Base-by-base conservation (phyloP, 805 yeast species). In the Candida insectorum region DNA sequence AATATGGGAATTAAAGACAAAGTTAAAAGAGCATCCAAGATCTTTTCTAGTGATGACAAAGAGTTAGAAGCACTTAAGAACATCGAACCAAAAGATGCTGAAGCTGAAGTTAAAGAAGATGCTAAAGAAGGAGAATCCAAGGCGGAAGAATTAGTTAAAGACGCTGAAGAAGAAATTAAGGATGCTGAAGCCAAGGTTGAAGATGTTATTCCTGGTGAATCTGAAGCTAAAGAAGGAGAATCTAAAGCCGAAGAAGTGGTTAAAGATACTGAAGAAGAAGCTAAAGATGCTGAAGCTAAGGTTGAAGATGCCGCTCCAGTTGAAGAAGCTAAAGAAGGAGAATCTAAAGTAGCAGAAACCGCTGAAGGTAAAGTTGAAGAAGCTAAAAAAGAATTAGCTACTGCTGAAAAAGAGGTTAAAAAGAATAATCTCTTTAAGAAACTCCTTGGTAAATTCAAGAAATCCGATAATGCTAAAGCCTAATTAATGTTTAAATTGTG, bases 11-110 rank as follows among this genome's bases (percentile, higher is more conserved):
- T 61, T 37, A 59, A 59, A 44, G 63, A 60, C 40, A 61, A 44
- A 48, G 58, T 60, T 34, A 60, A 55, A 52, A 60, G 68, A 56
- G 61, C 60, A 16, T 60, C 66, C 23, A 59, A 51, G 49, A 54
- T 58, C 36, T 61, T 61, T 45, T 36, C 45, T 27, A 44, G 47
- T 23, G 60, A 59, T 28, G 44, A 50, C 7, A 53, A 56, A 44
- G 57, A 57, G 36, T n/a, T 29, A 24, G 26, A 30, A 7, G 29
- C 36, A 24, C 25, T 27, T 9, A 24, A 20, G 10, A 35, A 18
- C 10, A 31, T 30, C 16, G 36, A 27, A 10, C 10, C 17, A 23
- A 12, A 5, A 23, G 21, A 23, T 16, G 31, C 5, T 24, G 25
- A 33, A 12, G 36, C 30, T 16, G 34, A 38, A 19, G 26, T 21